Percentiles rank a stretch among this genome's conserved stretches.
phyloP scores from a whole-genome alignment of 495 filamentous ascomycete genomes.

The Rhizodiscina lignyota region DNA sequence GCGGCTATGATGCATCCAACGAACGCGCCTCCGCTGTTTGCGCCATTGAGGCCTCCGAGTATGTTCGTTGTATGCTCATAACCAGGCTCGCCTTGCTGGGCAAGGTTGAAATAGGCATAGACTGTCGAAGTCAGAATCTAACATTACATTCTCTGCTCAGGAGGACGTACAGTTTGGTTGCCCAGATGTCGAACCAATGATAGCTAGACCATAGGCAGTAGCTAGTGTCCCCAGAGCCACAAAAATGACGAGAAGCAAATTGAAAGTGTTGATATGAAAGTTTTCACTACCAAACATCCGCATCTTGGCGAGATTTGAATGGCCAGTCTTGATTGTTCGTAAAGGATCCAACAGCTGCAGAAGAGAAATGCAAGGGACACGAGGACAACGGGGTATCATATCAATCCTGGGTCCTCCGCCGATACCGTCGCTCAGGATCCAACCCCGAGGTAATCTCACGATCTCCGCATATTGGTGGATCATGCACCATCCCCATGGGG shows the following conservation, averaged over 20 bases:
- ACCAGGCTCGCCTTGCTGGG: slow-evolving; percentile 15
- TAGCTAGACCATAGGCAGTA: slow-evolving; percentile 32
- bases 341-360: too few species aligned
- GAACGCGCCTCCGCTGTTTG: slow-evolving; percentile 29
- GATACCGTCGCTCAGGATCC: too few species aligned
- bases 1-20: slow-evolving; percentile 27
- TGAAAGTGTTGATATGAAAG: slow-evolving; percentile 16
- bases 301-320: slow-evolving; percentile 7
- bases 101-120: slow-evolving; percentile 14
- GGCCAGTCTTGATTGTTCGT: too few species aligned
- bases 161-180: slow-evolving; percentile 34
- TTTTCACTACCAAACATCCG: slow-evolving; percentile 12
- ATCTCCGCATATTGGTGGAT: too few species aligned
- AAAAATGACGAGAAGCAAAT: slow-evolving; percentile 17
- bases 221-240: slow-evolving; percentile 18
- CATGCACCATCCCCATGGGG: too few species aligned
- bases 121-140: too few species aligned
- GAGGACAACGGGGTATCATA: too few species aligned
- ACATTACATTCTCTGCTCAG: too few species aligned
- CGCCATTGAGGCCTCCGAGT: slow-evolving; percentile 32
- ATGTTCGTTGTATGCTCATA: slow-evolving; percentile 29
- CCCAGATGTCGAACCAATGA: slow-evolving; percentile 35
- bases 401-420: too few species aligned
- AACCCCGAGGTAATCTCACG: too few species aligned
- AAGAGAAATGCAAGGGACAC: too few species aligned